phyloP scores from a whole-genome alignment of 2,329 filamentous ascomycete genomes.

The Diaporthe citri region DNA sequence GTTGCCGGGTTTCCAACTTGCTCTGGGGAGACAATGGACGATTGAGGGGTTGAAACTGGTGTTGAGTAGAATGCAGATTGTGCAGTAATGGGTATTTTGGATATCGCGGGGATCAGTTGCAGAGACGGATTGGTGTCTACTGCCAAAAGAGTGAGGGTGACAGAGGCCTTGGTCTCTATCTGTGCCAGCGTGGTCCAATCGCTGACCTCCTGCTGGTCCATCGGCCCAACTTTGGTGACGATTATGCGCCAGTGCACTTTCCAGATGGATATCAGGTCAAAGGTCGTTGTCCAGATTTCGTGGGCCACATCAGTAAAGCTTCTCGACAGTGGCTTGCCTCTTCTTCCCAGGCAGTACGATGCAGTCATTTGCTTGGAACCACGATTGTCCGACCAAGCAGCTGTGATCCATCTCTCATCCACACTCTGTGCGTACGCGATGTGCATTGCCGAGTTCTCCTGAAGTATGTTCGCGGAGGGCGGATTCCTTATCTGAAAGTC shows the following conservation, averaged over 20 bases:
- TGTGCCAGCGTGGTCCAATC: slow-evolving; percentile 68
- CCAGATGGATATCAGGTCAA: slow-evolving; percentile 77
- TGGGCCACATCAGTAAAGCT: slow-evolving; percentile 73
- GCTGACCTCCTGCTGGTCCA: slow-evolving; percentile 75
- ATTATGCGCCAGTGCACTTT: slow-evolving; percentile 84
- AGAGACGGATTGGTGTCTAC: slow-evolving; percentile 75
- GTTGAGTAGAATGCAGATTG: slow-evolving; percentile 67
- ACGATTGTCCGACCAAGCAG: slow-evolving; percentile 83
- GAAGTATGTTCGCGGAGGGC: slow-evolving; percentile 79
- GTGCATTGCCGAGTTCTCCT: slow-evolving; percentile 85
- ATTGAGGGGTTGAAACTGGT: slow-evolving; percentile 76
- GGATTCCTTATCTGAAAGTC: slow-evolving; percentile 79
- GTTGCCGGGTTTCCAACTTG: slow-evolving; percentile 65
- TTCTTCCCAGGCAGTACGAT: slow-evolving; percentile 78
- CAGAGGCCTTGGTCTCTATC: slow-evolving; percentile 62
- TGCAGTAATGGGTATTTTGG: slow-evolving; percentile 61
- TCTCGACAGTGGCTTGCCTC: slow-evolving; percentile 64
- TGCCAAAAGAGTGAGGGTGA: slow-evolving; percentile 71
- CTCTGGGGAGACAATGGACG: slow-evolving; percentile 71
- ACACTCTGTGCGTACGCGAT: slow-evolving; percentile 82
- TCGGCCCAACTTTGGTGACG: slow-evolving; percentile 77
- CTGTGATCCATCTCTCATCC: slow-evolving; percentile 83
- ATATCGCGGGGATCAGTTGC: slow-evolving; percentile 69
- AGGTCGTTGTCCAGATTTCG: slow-evolving; percentile 84
- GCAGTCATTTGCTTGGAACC: slow-evolving; percentile 80